These are phyloP conservation scores for Phytophthora idaei DNA, from an alignment of 352 stramenopile genomes.

Conservation along the genomic window DNA sequence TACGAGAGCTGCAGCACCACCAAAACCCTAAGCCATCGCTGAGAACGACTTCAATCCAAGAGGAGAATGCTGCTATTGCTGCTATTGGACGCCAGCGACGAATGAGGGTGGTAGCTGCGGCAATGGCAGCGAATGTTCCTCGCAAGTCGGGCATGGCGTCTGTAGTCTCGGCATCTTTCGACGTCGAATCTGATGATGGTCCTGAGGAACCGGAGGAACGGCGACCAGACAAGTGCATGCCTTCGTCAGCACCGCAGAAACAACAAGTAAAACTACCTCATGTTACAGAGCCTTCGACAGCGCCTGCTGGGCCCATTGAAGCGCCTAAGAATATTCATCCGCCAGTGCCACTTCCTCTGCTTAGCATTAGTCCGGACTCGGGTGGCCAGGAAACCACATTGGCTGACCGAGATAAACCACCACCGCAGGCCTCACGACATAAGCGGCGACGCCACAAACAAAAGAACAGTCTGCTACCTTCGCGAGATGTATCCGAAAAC, in stretches of 20 bases:
- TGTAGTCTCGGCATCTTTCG: constrained; percentile 27
- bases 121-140: constrained; percentile 18
- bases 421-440: not conserved
- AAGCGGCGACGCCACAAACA: constrained; percentile 4
- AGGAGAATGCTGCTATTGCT: constrained; percentile 30
- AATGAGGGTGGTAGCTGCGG: constrained; percentile 25
- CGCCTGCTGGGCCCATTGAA: constrained; percentile 7
- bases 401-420: not conserved
- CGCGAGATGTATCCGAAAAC: constrained; percentile 15
- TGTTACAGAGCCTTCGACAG: constrained; percentile 5
- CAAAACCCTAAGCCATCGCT: constrained; percentile 9
- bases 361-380: constrained; percentile 25
- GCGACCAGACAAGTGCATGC: not conserved
- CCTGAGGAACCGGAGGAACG: constrained; percentile 4
- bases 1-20: not conserved
- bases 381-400: constrained; percentile 16
- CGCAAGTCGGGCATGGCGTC: constrained; percentile 13
- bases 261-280: constrained; percentile 8
- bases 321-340: constrained; percentile 12
- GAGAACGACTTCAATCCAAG: constrained; percentile 5
- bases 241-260: constrained; percentile 8
- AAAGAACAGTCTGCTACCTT: constrained; percentile 22
- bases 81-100: constrained; percentile 24
- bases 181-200: constrained; percentile 13
- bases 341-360: constrained; percentile 18